Evolutionary conservation across 1,284 basidiomycete genomes (phyloP).

Genomic region (Baeospora myosura): DNA sequence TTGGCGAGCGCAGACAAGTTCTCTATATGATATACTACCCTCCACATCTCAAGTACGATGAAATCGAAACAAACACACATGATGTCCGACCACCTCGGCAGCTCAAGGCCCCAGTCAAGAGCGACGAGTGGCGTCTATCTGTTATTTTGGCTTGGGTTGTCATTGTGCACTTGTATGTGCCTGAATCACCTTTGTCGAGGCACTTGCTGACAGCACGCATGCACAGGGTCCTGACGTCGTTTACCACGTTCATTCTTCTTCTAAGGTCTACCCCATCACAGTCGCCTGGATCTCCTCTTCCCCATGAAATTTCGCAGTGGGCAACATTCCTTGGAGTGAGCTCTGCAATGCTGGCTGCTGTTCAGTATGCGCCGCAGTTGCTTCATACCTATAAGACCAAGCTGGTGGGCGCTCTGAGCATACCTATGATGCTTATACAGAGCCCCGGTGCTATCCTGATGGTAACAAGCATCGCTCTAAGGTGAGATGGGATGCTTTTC

Average conservation of each 20-base stretch:
- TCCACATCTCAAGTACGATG: slow-evolving; percentile 65
- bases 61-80: slow-evolving; percentile 36
- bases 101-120: slow-evolving; percentile 43
- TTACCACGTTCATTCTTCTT: slow-evolving; percentile 20
- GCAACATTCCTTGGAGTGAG: slow-evolving; percentile 85
- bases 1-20: slow-evolving; percentile 68
- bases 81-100: slow-evolving; percentile 34
- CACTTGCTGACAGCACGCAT: slow-evolving; percentile 7
- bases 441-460: slow-evolving; percentile 88
- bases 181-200: slow-evolving; percentile 11
- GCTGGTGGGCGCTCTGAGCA: slow-evolving; percentile 86
- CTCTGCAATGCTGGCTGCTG: slow-evolving; percentile 68
- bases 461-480: slow-evolving; percentile 77
- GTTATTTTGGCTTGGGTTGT: slow-evolving; percentile 70
- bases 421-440: slow-evolving; percentile 93
- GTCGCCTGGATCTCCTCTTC: slow-evolving; percentile 15
- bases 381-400: slow-evolving; percentile 70
- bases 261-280: slow-evolving; percentile 26
- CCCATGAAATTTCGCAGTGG: slow-evolving; percentile 52
- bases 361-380: slow-evolving; percentile 89
- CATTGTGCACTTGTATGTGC: slow-evolving; percentile 65
- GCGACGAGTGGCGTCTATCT: slow-evolving; percentile 71
- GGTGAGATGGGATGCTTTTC: slow-evolving; percentile 32
- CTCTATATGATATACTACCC: slow-evolving; percentile 94
- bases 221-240: slow-evolving; percentile 4